Percentiles rank a stretch among this genome's conserved stretches.
These are phyloP conservation scores for slime mould (Dictyostelium discoideum) DNA, from an alignment of 78 protist species.

Conservation along the genomic window dicty_2.7 NC_007089.4:1918501-1919000, in stretches of 20 bases:
- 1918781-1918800: not conserved
- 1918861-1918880: not conserved
- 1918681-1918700: conserved; percentile 31
- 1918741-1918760: not conserved
- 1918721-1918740: not conserved
- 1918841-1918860: conserved; percentile 12
- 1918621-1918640: conserved; percentile 5
- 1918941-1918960: not conserved
- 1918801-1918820: not conserved
- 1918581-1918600: conserved; percentile 32
- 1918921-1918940: not conserved
- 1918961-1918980: not conserved
- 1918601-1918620: conserved; percentile 4
- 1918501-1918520: conserved; percentile 61
- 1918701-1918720: not conserved
- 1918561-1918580: not conserved
- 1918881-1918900: not conserved
- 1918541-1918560: conserved; percentile 8
- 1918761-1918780: not conserved
- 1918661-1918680: conserved; percentile 41
- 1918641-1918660: not conserved
- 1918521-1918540: conserved; percentile 30
- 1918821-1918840: not conserved
- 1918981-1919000: not conserved
- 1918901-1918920: conserved; percentile 13